A percentile compares a stretch with the other conserved stretches of the same genome.
phyloP scores from a whole-genome alignment of 2,329 filamentous ascomycete species.

The Magnaporthiopsis rhizophila region DNA sequence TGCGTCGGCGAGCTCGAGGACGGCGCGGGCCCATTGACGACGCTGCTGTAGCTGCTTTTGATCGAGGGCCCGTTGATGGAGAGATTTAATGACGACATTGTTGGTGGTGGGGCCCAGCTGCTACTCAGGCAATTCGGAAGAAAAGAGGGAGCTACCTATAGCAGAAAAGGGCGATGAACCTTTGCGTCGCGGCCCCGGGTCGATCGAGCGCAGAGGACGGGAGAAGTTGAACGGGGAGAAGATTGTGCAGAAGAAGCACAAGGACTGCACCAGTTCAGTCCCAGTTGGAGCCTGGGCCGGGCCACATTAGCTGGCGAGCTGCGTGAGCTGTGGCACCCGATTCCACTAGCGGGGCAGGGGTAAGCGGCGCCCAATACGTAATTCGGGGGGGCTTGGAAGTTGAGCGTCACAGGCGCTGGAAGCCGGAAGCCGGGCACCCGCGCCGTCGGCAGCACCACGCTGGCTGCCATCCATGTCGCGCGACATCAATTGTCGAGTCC shows the following conservation, averaged over 20 bases:
- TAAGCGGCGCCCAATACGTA: background rate
- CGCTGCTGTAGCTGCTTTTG: constrained; percentile 64
- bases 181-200: background rate
- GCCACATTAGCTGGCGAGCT: background rate
- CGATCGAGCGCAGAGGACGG: background rate
- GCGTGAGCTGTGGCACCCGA: background rate
- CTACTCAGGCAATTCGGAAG: background rate
- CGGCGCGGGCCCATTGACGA: constrained; percentile 43
- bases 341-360: background rate
- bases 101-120: constrained; percentile 1
- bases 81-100: constrained; percentile 73
- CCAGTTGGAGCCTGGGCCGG: background rate
- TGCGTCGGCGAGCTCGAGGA: constrained; percentile 66
- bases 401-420: too few species aligned
- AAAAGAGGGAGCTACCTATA: background rate
- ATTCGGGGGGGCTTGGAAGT: constrained; percentile 2
- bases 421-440: background rate
- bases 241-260: background rate
- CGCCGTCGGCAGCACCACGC: background rate
- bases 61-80: constrained; percentile 77
- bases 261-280: background rate
- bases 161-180: background rate
- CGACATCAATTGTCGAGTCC: too few species aligned
- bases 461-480: background rate
- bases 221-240: background rate